Percentiles rank a stretch among this genome's conserved stretches.
These are phyloP conservation scores for Coprinellus micaceus DNA, from an alignment of 768 basidiomycete genomes.

Conservation along the genomic window DNA sequence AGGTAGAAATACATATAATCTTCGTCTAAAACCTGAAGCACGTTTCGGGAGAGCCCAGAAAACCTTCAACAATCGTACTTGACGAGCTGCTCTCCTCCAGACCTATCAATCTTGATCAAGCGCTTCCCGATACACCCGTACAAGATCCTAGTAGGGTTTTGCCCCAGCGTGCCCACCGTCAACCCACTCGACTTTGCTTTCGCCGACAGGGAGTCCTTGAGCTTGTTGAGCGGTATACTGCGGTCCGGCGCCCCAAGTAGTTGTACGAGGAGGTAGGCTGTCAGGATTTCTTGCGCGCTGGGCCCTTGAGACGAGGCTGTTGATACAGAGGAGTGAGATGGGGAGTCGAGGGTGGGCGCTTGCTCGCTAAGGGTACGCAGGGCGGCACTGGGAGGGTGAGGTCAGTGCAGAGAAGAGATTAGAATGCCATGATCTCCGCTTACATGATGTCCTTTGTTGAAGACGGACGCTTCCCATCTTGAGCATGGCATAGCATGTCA, in stretches of 20 bases:
- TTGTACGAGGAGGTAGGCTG: conserved; percentile 59
- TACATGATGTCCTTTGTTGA: conserved; percentile 61
- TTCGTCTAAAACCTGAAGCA: background rate
- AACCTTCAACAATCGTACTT: conserved; percentile 54
- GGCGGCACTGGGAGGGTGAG: background rate
- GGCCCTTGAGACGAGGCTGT: conserved; percentile 34
- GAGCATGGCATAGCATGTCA: background rate
- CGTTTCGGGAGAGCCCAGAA: background rate
- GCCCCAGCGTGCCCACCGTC: conserved; percentile 29
- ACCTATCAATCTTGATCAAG: conserved; percentile 71
- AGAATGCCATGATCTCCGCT: conserved; percentile 16
- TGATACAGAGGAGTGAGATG: conserved; percentile 52
- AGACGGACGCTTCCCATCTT: conserved; percentile 4
- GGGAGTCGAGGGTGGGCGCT: conserved; percentile 52
- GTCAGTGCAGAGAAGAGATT: background rate
- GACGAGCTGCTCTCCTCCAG: conserved; percentile 71
- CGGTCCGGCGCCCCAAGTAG: conserved; percentile 54
- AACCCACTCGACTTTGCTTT: conserved; percentile 37
- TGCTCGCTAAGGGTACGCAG: conserved; percentile 22
- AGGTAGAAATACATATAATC: conserved; percentile 1
- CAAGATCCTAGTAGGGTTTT: conserved; percentile 56
- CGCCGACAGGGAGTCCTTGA: conserved; percentile 53
- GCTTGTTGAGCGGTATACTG: conserved; percentile 55
- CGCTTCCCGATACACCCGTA: conserved; percentile 82
- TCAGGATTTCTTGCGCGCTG: conserved; percentile 68